These are phyloP conservation scores for Tetrapisispora namnaoensis DNA, from an alignment of 805 yeast species.

Conservation along the genomic window DNA sequence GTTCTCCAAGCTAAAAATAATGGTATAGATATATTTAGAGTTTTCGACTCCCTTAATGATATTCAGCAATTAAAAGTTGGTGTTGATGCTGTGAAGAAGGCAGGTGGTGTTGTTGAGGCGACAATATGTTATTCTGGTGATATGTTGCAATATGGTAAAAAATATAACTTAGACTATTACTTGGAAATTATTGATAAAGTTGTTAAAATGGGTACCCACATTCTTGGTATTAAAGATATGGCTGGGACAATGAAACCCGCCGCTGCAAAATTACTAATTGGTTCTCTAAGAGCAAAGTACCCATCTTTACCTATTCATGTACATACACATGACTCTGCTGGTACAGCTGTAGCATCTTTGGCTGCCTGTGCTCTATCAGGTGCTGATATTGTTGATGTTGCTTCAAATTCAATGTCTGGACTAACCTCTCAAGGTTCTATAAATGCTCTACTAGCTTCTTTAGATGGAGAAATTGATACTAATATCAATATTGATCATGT, in stretches of 20 bases:
- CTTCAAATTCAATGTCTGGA: conserved; percentile 93
- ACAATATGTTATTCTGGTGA: conserved; percentile 98
- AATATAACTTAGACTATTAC: conserved; percentile 87
- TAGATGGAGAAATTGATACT: conserved; percentile 74
- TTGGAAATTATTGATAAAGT: conserved; percentile 67
- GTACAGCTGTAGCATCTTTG: conserved; percentile 96
- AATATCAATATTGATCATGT: conserved; percentile 58
- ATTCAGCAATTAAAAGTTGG: conserved; percentile 93
- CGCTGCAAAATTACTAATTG: conserved; percentile 75
- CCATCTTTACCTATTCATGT: conserved; percentile 95
- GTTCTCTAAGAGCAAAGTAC: conserved; percentile 70
- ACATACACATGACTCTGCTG: conserved; percentile 98
- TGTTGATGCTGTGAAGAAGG: conserved; percentile 91
- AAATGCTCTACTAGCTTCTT: conserved; percentile 80
- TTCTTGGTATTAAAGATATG: conserved; percentile 96
- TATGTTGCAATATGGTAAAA: conserved; percentile 89
- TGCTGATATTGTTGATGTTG: conserved; percentile 95
- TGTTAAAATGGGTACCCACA: conserved; percentile 88
- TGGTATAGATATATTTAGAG: conserved; percentile 96
- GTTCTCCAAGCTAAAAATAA: conserved; percentile 84
- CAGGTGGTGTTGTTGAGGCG: conserved; percentile 97
- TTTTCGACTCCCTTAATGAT: conserved; percentile 92
- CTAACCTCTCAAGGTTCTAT: conserved; percentile 96
- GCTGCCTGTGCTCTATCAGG: conserved; percentile 88
- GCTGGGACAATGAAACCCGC: conserved; percentile 96